Evolutionary conservation across 2,329 filamentous ascomycete species (phyloP).

Genomic region (Fusarium beomiforme): DNA sequence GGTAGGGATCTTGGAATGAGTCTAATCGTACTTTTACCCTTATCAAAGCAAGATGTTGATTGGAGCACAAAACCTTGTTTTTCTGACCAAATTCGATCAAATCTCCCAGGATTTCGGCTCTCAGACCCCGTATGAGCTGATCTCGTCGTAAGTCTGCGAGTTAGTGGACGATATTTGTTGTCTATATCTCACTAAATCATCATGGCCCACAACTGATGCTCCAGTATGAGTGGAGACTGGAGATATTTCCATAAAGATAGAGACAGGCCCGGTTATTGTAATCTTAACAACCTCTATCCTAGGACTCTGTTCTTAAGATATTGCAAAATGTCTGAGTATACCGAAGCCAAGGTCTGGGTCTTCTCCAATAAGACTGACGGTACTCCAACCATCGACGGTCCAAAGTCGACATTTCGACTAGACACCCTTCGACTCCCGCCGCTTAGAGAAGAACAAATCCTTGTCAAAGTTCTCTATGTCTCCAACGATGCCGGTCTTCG

Average conservation of each 20-base stretch:
- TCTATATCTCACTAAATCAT: background rate
- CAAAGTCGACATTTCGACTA: background rate
- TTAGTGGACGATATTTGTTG: background rate
- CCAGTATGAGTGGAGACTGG: background rate
- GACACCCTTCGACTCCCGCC: background rate
- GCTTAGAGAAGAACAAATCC: background rate
- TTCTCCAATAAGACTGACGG: slow-evolving; percentile 4
- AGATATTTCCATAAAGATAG: background rate
- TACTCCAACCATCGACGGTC: background rate
- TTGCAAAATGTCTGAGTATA: background rate
- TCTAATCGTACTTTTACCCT: background rate
- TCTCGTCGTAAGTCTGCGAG: background rate
- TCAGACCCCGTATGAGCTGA: background rate
- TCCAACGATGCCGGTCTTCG: slow-evolving; percentile 9
- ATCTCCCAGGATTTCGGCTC: background rate
- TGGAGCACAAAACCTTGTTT: background rate
- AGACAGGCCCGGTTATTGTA: too few species aligned
- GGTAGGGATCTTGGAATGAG: too few species aligned
- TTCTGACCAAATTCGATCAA: background rate
- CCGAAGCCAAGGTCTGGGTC: slow-evolving; percentile 1
- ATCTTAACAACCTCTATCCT: accelerated
- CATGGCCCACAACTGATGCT: background rate
- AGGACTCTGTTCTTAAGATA: too few species aligned
- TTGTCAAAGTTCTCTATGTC: slow-evolving; percentile 10
- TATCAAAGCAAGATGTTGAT: too few species aligned